Evolutionary conservation across 2,329 filamentous ascomycete genomes (phyloP), one percentile per base, ranked within the genome.

Genomic region (Beauveria varroae): DNA sequence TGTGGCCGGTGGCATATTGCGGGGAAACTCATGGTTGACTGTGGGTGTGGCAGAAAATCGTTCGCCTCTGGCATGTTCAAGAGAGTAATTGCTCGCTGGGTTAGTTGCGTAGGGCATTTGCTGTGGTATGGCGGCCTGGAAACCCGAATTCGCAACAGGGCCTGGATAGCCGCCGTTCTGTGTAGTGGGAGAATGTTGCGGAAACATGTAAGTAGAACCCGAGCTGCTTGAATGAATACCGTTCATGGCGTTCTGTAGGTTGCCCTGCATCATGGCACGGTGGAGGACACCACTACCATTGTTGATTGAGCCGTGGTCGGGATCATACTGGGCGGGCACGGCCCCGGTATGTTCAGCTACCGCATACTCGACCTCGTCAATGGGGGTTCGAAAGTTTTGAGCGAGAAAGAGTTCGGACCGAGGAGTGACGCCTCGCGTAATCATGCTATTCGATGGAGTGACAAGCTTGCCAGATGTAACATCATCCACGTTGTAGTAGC

Each of bases 401-500:
- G 82, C 81, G 18, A 79, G 79, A 47, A 86, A 76, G 30, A 90
- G 76, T 57, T 86, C 83, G 0, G 70, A 63, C 5, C 87, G 82
- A 14, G 86, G 85, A 7, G 77, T 72, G 34, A 88, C 74, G 54
- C 76, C 71, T 8, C 59, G 43, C 9, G 73, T 64, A 12, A 43
- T 30, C 0, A 34, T 16, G 62, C 85, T 80, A 59, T 82, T 78
- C 1, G 79, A 75, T 1, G 89, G 90, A 0, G 82, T 81, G 30
- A 71, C 76, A 12, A 93, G 78, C 18, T 71, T 74, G n/a, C 81
- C 79, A 51, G 79, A 76, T 67, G 86, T 80, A n/a, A 92, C 89
- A 70, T 96, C 91, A 6, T 90, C 85, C 12, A 93, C 81, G 49
- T 79, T 90, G 76, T 96, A 96, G 72, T 97, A 97, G 18, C 89